These are phyloP conservation scores for Moesziomyces antarcticus DNA, from an alignment of 1,284 basidiomycete genomes.

Conservation along the genomic window DNA sequence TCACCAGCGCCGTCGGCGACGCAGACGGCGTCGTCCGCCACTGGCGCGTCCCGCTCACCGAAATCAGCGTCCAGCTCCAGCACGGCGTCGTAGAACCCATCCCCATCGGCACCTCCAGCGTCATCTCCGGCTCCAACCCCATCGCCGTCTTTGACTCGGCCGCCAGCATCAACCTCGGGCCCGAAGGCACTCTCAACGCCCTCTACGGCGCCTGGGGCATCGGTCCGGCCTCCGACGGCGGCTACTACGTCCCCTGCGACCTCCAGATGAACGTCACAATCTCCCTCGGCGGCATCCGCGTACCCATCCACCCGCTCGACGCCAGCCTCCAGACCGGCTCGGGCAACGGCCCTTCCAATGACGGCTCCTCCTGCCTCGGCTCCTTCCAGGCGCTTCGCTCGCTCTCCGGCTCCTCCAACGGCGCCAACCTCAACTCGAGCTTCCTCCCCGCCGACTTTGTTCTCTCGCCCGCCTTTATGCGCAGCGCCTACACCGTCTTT, in stretches of 20 bases:
- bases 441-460: conserved; percentile 57
- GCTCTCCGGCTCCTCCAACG: conserved; percentile 32
- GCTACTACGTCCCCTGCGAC: conserved; percentile 59
- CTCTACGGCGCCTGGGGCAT: conserved; percentile 61
- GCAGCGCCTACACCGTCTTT: conserved; percentile 58
- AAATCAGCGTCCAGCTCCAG: conserved; percentile 41
- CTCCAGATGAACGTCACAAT: conserved; percentile 57
- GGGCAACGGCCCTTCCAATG: conserved; percentile 27
- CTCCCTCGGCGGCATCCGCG: conserved; percentile 36
- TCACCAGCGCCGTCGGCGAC: conserved; percentile 40
- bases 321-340: conserved; percentile 36
- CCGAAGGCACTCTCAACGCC: conserved; percentile 49
- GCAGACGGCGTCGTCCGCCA: conserved; percentile 51
- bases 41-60: conserved; percentile 50
- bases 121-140: conserved; percentile 35
- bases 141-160: conserved; percentile 55
- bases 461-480: conserved; percentile 57
- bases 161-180: conserved; percentile 53
- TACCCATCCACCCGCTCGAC: conserved; percentile 62
- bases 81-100: conserved; percentile 35
- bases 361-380: conserved; percentile 49
- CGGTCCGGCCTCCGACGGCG: conserved; percentile 52
- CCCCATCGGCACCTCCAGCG: conserved; percentile 37
- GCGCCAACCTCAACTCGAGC: conserved; percentile 32
- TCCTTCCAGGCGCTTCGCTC: conserved; percentile 57